These are phyloP conservation scores for Saturnispora hagleri DNA, from an alignment of 805 yeast species.

Conservation along the genomic window DNA sequence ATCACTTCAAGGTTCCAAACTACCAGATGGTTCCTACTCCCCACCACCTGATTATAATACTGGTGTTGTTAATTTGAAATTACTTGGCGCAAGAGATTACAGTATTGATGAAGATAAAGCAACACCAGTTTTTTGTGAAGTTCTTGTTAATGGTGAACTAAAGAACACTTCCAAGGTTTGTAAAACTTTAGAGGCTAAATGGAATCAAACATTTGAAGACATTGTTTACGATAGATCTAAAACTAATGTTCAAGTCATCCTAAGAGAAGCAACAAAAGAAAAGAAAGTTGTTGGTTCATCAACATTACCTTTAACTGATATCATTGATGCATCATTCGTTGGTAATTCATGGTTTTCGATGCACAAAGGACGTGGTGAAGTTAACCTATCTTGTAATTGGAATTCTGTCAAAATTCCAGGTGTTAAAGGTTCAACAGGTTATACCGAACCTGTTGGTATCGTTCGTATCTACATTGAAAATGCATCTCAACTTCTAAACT, in stretches of 20 bases:
- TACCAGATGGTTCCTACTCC: constrained; percentile 72
- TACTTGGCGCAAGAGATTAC: constrained; percentile 54
- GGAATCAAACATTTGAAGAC: constrained; percentile 51
- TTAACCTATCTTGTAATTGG: constrained; percentile 66
- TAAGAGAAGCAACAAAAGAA: constrained; percentile 55
- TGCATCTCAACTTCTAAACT: constrained; percentile 70
- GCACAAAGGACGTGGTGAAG: constrained; percentile 59
- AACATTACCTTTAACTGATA: constrained; percentile 47
- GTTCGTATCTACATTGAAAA: constrained; percentile 61
- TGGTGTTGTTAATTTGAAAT: constrained; percentile 71
- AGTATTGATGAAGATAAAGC: constrained; percentile 34
- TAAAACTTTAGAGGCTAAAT: constrained; percentile 59
- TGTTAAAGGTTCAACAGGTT: constrained; percentile 66
- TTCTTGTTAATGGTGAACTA: constrained; percentile 54
- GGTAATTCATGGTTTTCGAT: constrained; percentile 74
- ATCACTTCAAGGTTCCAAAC: constrained; percentile 49
- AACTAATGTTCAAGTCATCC: constrained; percentile 54
- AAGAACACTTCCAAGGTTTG: constrained; percentile 48
- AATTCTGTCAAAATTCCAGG: constrained; percentile 71
- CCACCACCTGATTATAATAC: constrained; percentile 92
- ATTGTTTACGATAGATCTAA: constrained; percentile 61
- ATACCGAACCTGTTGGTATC: constrained; percentile 92
- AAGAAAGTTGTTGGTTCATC: constrained; percentile 51
- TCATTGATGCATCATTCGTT: constrained; percentile 70
- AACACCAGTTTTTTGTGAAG: constrained; percentile 58